Percentiles rank a stretch among this genome's conserved stretches.
Evolutionary conservation across 2,329 filamentous ascomycete genomes (phyloP).

Genomic region (Cercospora citrullina): DNA sequence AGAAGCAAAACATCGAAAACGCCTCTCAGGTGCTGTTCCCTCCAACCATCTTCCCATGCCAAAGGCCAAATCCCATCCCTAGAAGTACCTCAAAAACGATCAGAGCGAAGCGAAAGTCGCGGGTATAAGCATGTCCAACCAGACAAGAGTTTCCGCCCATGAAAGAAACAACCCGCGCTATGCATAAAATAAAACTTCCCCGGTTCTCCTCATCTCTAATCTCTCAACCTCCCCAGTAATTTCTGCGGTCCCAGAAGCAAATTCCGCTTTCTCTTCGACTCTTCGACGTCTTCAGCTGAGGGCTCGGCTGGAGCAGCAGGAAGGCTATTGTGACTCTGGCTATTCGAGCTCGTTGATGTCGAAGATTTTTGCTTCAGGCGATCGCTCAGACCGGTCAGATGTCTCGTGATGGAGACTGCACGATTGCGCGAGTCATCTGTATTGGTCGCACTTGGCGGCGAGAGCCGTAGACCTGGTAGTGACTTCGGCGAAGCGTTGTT

Average conservation of each 20-base stretch:
- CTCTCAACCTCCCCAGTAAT: constrained; percentile 41
- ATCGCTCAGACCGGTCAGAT: constrained; percentile 37
- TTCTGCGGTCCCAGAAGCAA: constrained; percentile 47
- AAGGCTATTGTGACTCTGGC: constrained; percentile 7
- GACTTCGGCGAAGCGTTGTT: constrained; percentile 13
- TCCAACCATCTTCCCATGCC: neutral
- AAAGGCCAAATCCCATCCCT: neutral
- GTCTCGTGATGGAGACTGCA: constrained; percentile 32
- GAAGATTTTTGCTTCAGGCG: constrained; percentile 28
- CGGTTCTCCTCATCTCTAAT: constrained; percentile 22
- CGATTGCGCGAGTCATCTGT: constrained; percentile 24
- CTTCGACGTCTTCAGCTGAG: constrained; percentile 34
- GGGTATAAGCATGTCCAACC: constrained; percentile 7
- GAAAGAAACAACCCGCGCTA: neutral
- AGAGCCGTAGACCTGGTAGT: constrained; percentile 4
- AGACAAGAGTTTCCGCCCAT: neutral
- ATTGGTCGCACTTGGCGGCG: neutral
- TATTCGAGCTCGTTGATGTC: neutral
- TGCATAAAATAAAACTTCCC: constrained; percentile 1
- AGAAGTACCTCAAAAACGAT: neutral
- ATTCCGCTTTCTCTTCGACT: constrained; percentile 43
- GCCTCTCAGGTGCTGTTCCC: constrained; percentile 2
- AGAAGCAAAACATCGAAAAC: neutral
- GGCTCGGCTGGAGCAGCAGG: constrained; percentile 8
- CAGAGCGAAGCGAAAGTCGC: constrained; percentile 3